Base-by-base conservation (phyloP, 2,329 filamentous ascomycete species). In the Calonectria pseudoreteaudii region DNA sequence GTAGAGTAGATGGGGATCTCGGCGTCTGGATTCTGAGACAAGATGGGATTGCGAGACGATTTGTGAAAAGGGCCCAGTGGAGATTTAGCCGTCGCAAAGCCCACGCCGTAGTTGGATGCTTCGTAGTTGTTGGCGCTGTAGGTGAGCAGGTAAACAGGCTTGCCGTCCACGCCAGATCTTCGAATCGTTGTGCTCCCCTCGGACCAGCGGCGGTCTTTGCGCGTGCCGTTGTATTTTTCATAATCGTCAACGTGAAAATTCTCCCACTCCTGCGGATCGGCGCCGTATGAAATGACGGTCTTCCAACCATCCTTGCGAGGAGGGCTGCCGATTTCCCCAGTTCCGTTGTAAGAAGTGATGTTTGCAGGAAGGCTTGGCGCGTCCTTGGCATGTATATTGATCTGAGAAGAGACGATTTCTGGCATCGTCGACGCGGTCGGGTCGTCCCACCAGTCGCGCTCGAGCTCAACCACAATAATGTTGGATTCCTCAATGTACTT, bases 401-500 rank as follows among this genome's bases (percentile, higher is more conserved):
- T 77, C 52, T 84, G 77, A 4, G 82, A 79, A 5, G 77, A 74
- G 9, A 78, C 74, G 49, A 84, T 83, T 52, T 82, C 75, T 9
- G 83, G 83, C 83, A 84, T 84, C 0, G 81, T 84, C 0, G 76
- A 76, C 4, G 83, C 83, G 0, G 66, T 74, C 9, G 82, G 80
- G 50, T 84, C 83, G 28, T 84, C 82, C 83, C 83, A 84, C 83
- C 83, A 84, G 31, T 66, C 65, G 30, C 83, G 78, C 20, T 82
- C 80, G 77, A 84, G 70, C 72, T 84, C 83, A 23, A 84, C 80
- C 1, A 83, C 81, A 52, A 84, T 84, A 49, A 84, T 84, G 68
- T 84, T 84, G 49, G 83, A 84, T 64, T 84, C 83, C 65, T 84
- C 83, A 23, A 84, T 81, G 70, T 84, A 84, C 73, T 84, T 84